Base-by-base conservation (phyloP, 2,329 filamentous ascomycete species). In the Pseudogymnoascus sp. region DNA sequence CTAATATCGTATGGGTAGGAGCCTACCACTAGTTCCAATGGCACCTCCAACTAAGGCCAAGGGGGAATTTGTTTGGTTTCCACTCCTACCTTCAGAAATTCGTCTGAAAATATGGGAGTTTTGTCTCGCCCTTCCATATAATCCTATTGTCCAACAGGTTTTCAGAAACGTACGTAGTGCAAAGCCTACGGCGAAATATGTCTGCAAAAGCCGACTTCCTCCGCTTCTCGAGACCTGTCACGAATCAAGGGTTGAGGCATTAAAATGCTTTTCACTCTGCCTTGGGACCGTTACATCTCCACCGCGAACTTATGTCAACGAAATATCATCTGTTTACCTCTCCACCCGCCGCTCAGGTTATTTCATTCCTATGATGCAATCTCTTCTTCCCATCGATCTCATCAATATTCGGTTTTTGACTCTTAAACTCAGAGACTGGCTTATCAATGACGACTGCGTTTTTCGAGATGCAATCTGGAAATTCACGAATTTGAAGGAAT, bases 81-180 rank as follows among this genome's bases (percentile, higher is more conserved):
- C 60, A 40, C 29, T 37, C 15, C 26, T 63, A 21, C 62, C 62
- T 10, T 9, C 39, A 24, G 62, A 63, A 37, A 15, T 63, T 17
- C 50, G 60, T 21, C 15, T 60, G 24, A 59, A 59, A 50, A 63
- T 63, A 57, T 63, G 62, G 62, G 47, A 33, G 5, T 54, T 54
- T 35, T 54, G 47, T 15, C 29, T 54, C n/a, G 9, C 47, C 10
- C 63, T 65, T 15, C 66, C 69, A 13, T 72, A 72, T 37, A 59
- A 65, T 13, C 68, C 71, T 11, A 24, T 61, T 10, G 70, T 72
- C 59, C 71, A 70, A 62, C 64, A 68, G 17, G 70, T 67, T 5
- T 67, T 72, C 26, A 66, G 71, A 13, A 67, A 71, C 8, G 71
- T 72, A 64, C 72, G 69, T 54, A 13, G 71, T n/a, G 61, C 63